A percentile compares a stretch with the other conserved stretches of the same genome.
Conservation (phyloP, 2,329 filamentous ascomycete genomes). For the Metarhizium anisopliae region DNA sequence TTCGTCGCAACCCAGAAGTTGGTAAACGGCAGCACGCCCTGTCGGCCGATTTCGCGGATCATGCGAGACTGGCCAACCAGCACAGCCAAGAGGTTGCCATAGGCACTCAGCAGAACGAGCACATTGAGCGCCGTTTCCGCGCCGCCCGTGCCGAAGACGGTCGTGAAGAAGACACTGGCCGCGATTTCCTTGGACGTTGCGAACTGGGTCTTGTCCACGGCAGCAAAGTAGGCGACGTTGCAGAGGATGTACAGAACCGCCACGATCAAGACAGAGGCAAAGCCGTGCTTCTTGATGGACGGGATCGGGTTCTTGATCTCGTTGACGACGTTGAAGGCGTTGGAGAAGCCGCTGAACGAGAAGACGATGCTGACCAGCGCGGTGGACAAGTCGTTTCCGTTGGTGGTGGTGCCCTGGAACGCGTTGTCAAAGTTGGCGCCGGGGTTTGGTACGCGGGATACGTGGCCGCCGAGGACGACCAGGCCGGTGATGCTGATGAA, state of each 20-base stretch:
- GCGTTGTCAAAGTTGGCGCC: too few relatives aligned
- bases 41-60: too few relatives aligned
- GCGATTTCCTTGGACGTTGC: slow-evolving; percentile 34
- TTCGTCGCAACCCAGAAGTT: slow-evolving; percentile 53
- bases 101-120: slow-evolving; percentile 46
- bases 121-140: slow-evolving; percentile 47
- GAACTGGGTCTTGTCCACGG: slow-evolving; percentile 20
- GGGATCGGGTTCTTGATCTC: slow-evolving; percentile 40
- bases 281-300: slow-evolving; percentile 38
- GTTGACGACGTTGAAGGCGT: slow-evolving; percentile 54
- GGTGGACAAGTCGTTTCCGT: slow-evolving; percentile 27
- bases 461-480: slow-evolving; percentile 42
- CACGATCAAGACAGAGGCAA: slow-evolving; percentile 40
- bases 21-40: slow-evolving; percentile 25
- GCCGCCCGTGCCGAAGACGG: slow-evolving; percentile 39
- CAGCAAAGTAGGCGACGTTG: slow-evolving; percentile 53
- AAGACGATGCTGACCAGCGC: slow-evolving; percentile 52
- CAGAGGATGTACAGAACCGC: slow-evolving; percentile 47
- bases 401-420: too few relatives aligned
- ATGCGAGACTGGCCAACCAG: too few relatives aligned
- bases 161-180: slow-evolving; percentile 46
- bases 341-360: slow-evolving; percentile 47
- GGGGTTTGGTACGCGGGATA: slow-evolving; percentile 4
- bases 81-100: slow-evolving; percentile 39
- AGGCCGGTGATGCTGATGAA: slow-evolving; percentile 54